Base-by-base conservation (phyloP, 208 protist genomes). In the Naegleria gruberi region DNA sequence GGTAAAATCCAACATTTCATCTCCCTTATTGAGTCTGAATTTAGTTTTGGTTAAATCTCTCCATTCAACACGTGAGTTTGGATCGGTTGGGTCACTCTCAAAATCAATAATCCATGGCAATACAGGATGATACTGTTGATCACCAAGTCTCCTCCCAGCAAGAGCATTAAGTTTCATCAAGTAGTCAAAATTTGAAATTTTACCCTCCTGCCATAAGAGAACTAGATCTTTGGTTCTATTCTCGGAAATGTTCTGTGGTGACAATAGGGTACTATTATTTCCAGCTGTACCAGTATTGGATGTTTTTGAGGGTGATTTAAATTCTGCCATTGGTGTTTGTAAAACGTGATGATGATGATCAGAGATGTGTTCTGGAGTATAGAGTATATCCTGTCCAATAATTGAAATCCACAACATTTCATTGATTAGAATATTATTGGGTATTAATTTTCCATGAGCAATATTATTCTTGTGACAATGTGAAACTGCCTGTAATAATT, bases 141-240 rank as follows among this genome's bases (percentile, higher is more conserved):
- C 86, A 37, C 86, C 86, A 2, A 43, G 0, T 43, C 86, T 41
- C 46, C 95, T 92, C 43, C 95, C 95, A 44, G 92, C 94, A 4
- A 92, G 45, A 82, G 91, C 90, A 90, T 98, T 98, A 1, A 97
- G 89, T 77, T 93, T 94, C 91, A 97, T 94, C 37, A 98, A 89
- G 83, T 97, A 97, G 34, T 97, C 93, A 90, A 93, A 97, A 91
- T 98, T 98, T 46, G 92, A 94, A 3, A 97, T 92, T 40, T 93
- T 90, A 19, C 45, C 37, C 8, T 42, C 43, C 30, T 55, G 43
- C 84, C 84, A 88, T 43, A 45, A n/a, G 34, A 77, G 10, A 8
- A 77, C 65, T 37, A 77, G 26, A 37, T 77, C 65, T 77, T 77
- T 77, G 10, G 6, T 7, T 37, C 30, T 77, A 77, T 8, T 77